phyloP scores from a whole-genome alignment of 2,329 filamentous ascomycete genomes.

The Hypoxylon sp. region DNA sequence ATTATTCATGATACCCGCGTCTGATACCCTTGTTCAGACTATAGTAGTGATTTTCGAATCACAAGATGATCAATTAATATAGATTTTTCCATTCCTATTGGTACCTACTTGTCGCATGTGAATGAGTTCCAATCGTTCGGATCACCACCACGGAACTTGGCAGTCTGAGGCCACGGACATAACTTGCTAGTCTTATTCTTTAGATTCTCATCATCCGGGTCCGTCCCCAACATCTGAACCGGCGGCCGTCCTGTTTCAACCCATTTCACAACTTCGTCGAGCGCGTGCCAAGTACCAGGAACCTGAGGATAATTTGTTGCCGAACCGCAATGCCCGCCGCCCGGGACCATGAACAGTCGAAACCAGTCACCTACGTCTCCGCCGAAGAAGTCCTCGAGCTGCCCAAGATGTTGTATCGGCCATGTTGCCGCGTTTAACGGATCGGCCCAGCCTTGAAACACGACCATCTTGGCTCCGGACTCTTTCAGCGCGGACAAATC shows the following conservation, averaged over 20 bases:
- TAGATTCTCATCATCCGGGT: constrained; percentile 47
- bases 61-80: not conserved
- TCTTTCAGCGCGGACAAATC: constrained; percentile 44
- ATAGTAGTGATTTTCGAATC: not conserved
- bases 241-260: constrained; percentile 51
- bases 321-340: constrained; percentile 54
- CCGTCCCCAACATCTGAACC: constrained; percentile 46
- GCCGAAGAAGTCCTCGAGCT: constrained; percentile 46
- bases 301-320: constrained; percentile 49
- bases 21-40: not conserved
- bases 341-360: constrained; percentile 55
- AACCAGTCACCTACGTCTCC: constrained; percentile 50
- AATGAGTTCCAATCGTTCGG: constrained; percentile 38
- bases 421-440: constrained; percentile 52
- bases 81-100: not conserved
- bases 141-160: constrained; percentile 30
- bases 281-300: constrained; percentile 51
- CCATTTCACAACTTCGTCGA: constrained; percentile 51
- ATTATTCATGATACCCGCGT: not conserved
- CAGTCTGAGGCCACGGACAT: constrained; percentile 41
- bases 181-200: constrained; percentile 48
- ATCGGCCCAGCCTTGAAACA: constrained; percentile 55
- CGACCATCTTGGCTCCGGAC: constrained; percentile 53
- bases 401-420: constrained; percentile 54
- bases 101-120: constrained; percentile 3